Conservation (phyloP, 2,329 filamentous ascomycete species). For the Hymenoscyphus scutula region DNA sequence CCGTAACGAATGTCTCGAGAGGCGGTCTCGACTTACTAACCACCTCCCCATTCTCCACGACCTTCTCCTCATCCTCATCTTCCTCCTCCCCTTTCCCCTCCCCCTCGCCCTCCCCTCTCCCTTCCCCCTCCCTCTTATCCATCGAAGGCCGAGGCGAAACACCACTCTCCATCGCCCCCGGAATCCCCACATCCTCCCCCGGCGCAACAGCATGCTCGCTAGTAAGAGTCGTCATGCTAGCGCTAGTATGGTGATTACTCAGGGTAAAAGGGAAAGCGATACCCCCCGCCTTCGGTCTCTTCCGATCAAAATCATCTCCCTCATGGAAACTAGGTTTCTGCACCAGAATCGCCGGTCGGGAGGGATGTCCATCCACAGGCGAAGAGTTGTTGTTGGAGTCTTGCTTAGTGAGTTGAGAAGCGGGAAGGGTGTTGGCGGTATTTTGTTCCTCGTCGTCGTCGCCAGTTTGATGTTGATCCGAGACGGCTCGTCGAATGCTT, state of each 20-base stretch:
- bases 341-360: constrained; percentile 22
- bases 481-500: constrained; percentile 40
- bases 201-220: constrained; percentile 36
- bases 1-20: constrained; percentile 56
- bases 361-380: constrained; percentile 9
- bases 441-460: constrained; percentile 38
- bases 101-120: background rate
- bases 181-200: constrained; percentile 22
- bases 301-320: constrained; percentile 51
- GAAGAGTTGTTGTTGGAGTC: constrained; percentile 41
- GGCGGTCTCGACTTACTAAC: constrained; percentile 38
- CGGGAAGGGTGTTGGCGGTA: no score
- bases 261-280: constrained; percentile 73
- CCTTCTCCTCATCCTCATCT: constrained; percentile 11
- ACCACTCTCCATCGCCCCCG: constrained; percentile 18
- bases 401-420: constrained; percentile 43
- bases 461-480: constrained; percentile 51
- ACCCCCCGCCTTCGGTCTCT: constrained; percentile 64
- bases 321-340: constrained; percentile 34
- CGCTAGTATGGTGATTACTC: constrained; percentile 54
- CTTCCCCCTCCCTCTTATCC: constrained; percentile 5
- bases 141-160: background rate
- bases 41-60: constrained; percentile 24
- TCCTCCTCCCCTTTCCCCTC: no score
- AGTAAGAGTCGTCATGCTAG: constrained; percentile 66